Evolutionary conservation across 2,329 filamentous ascomycete species (phyloP).

Genomic region (Fusarium praegraminearum): DNA sequence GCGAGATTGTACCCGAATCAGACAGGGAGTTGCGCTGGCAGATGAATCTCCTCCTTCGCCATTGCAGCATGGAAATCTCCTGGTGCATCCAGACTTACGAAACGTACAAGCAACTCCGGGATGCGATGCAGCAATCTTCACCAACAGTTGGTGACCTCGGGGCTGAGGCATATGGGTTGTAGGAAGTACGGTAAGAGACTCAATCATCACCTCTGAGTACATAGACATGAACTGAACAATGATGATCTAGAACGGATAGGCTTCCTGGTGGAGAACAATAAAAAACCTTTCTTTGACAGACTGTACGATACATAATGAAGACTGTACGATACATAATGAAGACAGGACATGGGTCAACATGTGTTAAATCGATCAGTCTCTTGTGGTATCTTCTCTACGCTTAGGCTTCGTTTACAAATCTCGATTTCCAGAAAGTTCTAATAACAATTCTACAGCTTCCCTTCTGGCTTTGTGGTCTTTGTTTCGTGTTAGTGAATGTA

Average conservation of each 20-base stretch:
- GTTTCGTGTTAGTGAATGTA: no score
- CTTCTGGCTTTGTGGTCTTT: not conserved
- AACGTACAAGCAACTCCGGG: conserved; percentile 2
- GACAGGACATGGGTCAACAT: no score
- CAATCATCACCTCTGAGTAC: not conserved
- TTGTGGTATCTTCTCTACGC: not conserved
- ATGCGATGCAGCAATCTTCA: not conserved
- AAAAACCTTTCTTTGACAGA: no score
- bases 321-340: not conserved
- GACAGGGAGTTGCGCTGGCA: not conserved
- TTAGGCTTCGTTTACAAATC: not conserved
- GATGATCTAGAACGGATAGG: not conserved
- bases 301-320: not conserved
- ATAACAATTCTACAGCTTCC: not conserved
- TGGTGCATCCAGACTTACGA: conserved; percentile 5
- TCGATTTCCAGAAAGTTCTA: no score
- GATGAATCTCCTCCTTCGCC: conserved; percentile 1
- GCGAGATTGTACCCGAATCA: not conserved
- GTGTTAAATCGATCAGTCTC: not conserved
- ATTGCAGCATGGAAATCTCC: conserved; percentile 12
- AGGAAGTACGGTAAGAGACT: not conserved
- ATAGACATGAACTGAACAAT: not conserved
- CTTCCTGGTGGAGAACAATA: not conserved
- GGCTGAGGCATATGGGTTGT: no score
- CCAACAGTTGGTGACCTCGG: no score